Evolutionary conservation across 805 yeast species (phyloP), one percentile per base, ranked within the genome.

Genomic region (Pichia rugopelliculosa): DNA sequence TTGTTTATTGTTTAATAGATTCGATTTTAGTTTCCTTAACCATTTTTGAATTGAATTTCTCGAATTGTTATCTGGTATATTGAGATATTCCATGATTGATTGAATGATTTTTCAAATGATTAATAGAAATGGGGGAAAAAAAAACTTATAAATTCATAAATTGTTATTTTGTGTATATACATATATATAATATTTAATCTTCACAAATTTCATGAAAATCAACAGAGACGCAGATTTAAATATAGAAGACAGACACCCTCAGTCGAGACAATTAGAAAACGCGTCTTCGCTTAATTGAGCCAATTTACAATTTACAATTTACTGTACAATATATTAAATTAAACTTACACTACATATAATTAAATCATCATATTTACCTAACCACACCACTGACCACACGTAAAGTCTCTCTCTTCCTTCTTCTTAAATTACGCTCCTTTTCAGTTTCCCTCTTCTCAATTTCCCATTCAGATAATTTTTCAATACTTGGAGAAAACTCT

Each of bases 371-470:
- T 13, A 23, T 21, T 42, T 34, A 47, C 22, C 50, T 39, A 24
- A 50, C 42, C 26, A 46, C 50, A 33, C 50, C 53, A 18, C 48
- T 46, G 10, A 43, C 58, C 44, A 84, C 77, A 50, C 88, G 72
- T 71, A 87, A 81, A 10, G 89, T 82, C 62, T 93, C 98, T 67
- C 99, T 80, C 72, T 95, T 91, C 61, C 90, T 73, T 61, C 99
- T 80, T 66, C 99, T 79, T 52, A 88, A 74, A 61, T 86, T 89
- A 65, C 98, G 77, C 57, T 90, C 96, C 59, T 95, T 81, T 67
- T 93, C 99, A 56, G 89, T 88, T 62, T 93, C 98, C 55, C 98
- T 77, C 67, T 84, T 84, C 61, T 91, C 97, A 48, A 93, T 87
- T 65, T 93, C 99, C 78, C 90, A 88, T 46, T 87, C 90, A 1